Conservation (phyloP, 148 eudicot species). For the Fagopyrum tataricum region DNA sequence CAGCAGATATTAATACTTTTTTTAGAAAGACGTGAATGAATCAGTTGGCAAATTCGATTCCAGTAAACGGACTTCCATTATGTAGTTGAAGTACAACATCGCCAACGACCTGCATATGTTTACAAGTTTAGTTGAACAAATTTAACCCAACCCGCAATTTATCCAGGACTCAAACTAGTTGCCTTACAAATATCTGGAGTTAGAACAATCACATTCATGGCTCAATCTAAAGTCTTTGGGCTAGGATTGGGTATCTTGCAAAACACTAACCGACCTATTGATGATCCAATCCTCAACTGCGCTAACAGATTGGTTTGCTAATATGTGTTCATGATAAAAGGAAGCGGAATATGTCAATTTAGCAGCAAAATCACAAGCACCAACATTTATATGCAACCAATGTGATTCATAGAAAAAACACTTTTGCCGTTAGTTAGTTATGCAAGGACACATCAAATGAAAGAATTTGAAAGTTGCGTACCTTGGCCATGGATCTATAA, state of each 20-base stretch:
- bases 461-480: slow-evolving; percentile 18
- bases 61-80: slow-evolving; percentile 43
- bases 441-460: background rate
- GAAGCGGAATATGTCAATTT: too few species aligned
- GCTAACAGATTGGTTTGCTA: background rate
- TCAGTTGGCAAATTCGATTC: slow-evolving; percentile 78
- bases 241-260: too few species aligned
- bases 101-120: slow-evolving; percentile 63
- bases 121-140: background rate
- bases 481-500: slow-evolving; percentile 87
- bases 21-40: background rate
- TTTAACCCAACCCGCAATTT: background rate
- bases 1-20: background rate
- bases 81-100: slow-evolving; percentile 81
- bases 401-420: too few species aligned
- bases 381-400: too few species aligned
- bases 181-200: background rate
- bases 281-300: background rate
- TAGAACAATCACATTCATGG: background rate
- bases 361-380: too few species aligned
- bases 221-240: too few species aligned
- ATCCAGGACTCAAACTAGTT: background rate
- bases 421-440: background rate
- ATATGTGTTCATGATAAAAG: too few species aligned
- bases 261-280: background rate